A percentile compares a stretch with the other conserved stretches of the same genome.
phyloP scores from a whole-genome alignment of 2,329 filamentous ascomycete species.

The Trichoderma koningiopsis region DNA sequence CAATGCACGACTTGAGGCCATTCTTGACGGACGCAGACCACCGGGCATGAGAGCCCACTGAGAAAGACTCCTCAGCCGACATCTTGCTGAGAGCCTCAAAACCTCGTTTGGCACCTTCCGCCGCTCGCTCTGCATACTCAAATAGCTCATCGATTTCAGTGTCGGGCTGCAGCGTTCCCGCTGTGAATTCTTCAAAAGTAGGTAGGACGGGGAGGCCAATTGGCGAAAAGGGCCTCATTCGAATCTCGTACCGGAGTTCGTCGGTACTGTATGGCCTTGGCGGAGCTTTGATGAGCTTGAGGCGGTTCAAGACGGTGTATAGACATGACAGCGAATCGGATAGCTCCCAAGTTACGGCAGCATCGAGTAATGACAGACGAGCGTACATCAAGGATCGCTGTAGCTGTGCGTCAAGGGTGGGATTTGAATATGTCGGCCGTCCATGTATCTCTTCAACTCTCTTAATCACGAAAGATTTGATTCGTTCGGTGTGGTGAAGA shows the following conservation, averaged over 20 bases:
- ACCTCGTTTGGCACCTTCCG: slow-evolving; percentile 54
- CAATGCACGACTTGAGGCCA: slow-evolving; percentile 70
- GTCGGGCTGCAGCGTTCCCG: slow-evolving; percentile 46
- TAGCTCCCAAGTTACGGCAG: slow-evolving; percentile 62
- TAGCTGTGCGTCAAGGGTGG: slow-evolving; percentile 47
- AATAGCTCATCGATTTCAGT: slow-evolving; percentile 46
- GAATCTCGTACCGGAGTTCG: slow-evolving; percentile 73
- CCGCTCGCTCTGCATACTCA: slow-evolving; percentile 48
- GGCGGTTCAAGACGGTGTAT: slow-evolving; percentile 66
- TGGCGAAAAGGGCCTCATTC: slow-evolving; percentile 79
- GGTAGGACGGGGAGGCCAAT: slow-evolving; percentile 70
- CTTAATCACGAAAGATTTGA: slow-evolving; percentile 64
- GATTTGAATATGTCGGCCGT: slow-evolving; percentile 25
- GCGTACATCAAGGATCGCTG: slow-evolving; percentile 56
- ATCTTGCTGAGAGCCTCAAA: slow-evolving; percentile 60
- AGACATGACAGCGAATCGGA: slow-evolving; percentile 60
- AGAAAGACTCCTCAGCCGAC: slow-evolving; percentile 55
- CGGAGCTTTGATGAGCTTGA: slow-evolving; percentile 54
- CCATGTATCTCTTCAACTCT: slow-evolving; percentile 39
- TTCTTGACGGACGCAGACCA: slow-evolving; percentile 64
- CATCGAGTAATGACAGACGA: slow-evolving; percentile 64
- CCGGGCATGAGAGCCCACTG: slow-evolving; percentile 58
- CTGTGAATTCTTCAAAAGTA: slow-evolving; percentile 61
- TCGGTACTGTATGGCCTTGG: slow-evolving; percentile 67
- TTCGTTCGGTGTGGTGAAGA: slow-evolving; percentile 70